Conservation (phyloP, 345 rosid genomes). For the Linum usitatissimum region DNA sequence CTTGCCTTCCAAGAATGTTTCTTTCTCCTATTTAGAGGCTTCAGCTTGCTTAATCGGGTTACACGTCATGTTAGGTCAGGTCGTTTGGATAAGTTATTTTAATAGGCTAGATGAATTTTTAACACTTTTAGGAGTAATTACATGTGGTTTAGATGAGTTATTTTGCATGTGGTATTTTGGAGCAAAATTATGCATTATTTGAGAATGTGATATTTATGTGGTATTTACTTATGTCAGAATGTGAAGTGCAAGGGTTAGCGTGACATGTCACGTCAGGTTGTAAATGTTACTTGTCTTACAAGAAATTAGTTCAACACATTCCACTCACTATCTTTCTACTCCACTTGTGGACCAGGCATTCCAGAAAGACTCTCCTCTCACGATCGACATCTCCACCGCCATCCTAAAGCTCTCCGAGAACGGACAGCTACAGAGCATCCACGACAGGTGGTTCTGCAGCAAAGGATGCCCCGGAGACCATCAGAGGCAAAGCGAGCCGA, state of each 20-base stretch:
- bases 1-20: background rate
- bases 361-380: slow-evolving; percentile 58
- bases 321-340: no score
- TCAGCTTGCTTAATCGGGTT: slow-evolving; percentile 3
- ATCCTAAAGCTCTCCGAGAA: slow-evolving; percentile 65
- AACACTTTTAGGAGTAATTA: no score
- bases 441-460: slow-evolving; percentile 55
- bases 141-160: no score
- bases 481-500: slow-evolving; percentile 22
- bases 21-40: no score
- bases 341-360: slow-evolving; percentile 43
- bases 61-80: no score
- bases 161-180: no score
- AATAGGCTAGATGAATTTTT: no score
- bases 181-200: no score
- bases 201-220: no score
- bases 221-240: no score
- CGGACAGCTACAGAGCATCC: slow-evolving; percentile 53
- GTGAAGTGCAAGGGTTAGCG: no score
- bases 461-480: slow-evolving; percentile 33
- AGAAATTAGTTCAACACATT: background rate
- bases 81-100: no score
- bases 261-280: background rate
- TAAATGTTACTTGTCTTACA: background rate
- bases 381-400: slow-evolving; percentile 75